Evolutionary conservation across 1,139 yeast species (phyloP).

Genomic region (Zhuliangozyma blackwelliae): DNA sequence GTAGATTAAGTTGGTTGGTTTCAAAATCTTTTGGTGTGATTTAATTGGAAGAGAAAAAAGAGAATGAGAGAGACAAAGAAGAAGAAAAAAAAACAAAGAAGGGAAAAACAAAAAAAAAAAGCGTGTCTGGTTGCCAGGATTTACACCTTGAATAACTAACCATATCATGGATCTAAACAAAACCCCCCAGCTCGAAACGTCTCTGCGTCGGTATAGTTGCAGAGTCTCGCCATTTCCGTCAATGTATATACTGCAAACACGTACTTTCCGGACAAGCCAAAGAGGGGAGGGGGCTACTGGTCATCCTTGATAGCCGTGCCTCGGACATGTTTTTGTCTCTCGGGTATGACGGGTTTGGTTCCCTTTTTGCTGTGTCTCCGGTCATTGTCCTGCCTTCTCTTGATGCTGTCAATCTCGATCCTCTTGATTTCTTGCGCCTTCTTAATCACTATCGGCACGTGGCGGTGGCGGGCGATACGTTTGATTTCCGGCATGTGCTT

Average conservation of each 20-base stretch:
- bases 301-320: constrained; percentile 67
- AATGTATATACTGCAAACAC: too few species aligned
- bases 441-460: constrained; percentile 80
- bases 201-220: too few species aligned
- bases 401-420: constrained; percentile 65
- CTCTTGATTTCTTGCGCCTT: constrained; percentile 84
- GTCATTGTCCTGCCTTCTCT: constrained; percentile 77
- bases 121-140: too few species aligned
- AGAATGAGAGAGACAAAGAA: background rate
- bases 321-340: constrained; percentile 80
- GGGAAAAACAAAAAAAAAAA: background rate
- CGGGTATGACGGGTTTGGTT: constrained; percentile 57
- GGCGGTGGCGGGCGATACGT: constrained; percentile 88
- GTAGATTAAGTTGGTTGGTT: background rate
- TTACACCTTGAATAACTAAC: too few species aligned
- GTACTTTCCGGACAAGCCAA: too few species aligned
- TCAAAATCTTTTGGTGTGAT: background rate
- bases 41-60: background rate
- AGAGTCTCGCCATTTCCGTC: too few species aligned
- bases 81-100: background rate
- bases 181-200: too few species aligned
- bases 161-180: too few species aligned
- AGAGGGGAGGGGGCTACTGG: constrained; percentile 1
- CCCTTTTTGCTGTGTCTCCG: constrained; percentile 76
- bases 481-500: constrained; percentile 95